Conservation (phyloP, 1,284 basidiomycete species). For the Austroboletus novae-zelandiae region DNA sequence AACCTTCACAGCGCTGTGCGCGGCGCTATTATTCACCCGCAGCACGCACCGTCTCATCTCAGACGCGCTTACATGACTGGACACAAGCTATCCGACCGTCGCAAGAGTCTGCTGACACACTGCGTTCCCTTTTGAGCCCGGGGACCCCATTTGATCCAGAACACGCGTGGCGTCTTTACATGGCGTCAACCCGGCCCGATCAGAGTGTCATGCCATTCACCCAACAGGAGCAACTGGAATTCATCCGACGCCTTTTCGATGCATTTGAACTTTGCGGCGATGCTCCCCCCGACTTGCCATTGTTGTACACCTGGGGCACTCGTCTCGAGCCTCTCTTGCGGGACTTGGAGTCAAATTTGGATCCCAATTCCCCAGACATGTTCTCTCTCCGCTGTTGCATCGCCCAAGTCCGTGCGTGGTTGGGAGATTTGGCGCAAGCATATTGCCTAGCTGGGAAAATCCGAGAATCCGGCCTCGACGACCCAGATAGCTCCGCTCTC, state of each 20-base stretch:
- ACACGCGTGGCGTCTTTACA: conserved; percentile 38
- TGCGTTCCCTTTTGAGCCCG: conserved; percentile 23
- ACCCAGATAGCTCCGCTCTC: conserved; percentile 21
- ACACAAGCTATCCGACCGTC: conserved; percentile 2
- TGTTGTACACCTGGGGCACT: conserved; percentile 37
- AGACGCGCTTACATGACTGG: conserved; percentile 10
- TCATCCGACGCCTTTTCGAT: conserved; percentile 34
- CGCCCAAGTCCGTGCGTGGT: conserved; percentile 35
- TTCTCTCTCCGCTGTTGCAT: conserved; percentile 31
- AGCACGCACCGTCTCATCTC: conserved; percentile 20
- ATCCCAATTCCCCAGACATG: conserved; percentile 14
- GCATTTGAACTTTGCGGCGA: conserved; percentile 29
- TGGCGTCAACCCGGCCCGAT: conserved; percentile 21
- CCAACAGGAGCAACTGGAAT: conserved; percentile 27
- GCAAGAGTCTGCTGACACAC: conserved; percentile 9
- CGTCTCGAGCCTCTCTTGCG: conserved; percentile 37
- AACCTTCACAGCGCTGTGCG: conserved; percentile 25
- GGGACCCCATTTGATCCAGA: conserved; percentile 34
- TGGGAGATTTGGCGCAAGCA: conserved; percentile 38
- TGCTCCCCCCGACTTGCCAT: conserved; percentile 18
- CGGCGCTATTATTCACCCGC: conserved; percentile 32
- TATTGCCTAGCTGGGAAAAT: conserved; percentile 26
- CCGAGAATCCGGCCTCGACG: conserved; percentile 12
- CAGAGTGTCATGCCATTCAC: conserved; percentile 7
- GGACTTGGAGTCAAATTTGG: conserved; percentile 21